A percentile compares a stretch with the other conserved stretches of the same genome.
These are phyloP conservation scores for Psidium friedrichsthalianum DNA, from an alignment of 345 rosid genomes.

Conservation along the genomic window DNA sequence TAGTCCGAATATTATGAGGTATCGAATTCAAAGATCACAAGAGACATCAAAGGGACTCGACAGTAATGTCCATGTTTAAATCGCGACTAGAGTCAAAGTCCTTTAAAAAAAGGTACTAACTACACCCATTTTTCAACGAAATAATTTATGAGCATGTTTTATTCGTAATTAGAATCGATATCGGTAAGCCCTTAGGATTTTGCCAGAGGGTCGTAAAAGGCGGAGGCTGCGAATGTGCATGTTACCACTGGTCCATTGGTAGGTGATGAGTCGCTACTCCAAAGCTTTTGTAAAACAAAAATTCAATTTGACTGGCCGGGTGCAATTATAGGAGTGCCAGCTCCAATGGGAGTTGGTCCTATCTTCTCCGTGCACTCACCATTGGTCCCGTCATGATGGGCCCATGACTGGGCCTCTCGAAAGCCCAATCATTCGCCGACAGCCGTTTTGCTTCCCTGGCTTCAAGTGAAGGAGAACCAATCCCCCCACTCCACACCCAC, in stretches of 20 bases:
- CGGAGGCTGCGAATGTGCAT: neutral
- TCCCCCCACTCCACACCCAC: neutral
- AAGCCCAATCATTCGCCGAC: neutral
- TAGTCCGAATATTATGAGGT: neutral
- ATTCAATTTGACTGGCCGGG: neutral
- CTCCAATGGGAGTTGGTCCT: neutral
- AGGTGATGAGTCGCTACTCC: neutral
- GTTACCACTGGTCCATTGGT: neutral
- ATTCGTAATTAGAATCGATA: neutral
- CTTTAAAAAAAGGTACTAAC: neutral
- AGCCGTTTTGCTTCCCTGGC: neutral
- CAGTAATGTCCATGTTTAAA: neutral
- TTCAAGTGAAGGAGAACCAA: neutral
- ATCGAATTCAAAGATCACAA: neutral
- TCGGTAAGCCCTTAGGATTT: neutral
- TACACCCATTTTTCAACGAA: neutral
- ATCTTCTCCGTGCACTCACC: neutral
- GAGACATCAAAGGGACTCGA: neutral
- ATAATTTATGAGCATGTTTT: neutral
- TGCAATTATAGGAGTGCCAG: neutral
- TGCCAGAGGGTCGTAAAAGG: neutral
- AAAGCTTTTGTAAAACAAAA: neutral
- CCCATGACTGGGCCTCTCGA: neutral
- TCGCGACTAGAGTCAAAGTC: accelerated
- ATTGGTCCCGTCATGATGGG: neutral